phyloP scores from a whole-genome alignment of 2,329 filamentous ascomycete genomes.

The Fusarium sp. region DNA sequence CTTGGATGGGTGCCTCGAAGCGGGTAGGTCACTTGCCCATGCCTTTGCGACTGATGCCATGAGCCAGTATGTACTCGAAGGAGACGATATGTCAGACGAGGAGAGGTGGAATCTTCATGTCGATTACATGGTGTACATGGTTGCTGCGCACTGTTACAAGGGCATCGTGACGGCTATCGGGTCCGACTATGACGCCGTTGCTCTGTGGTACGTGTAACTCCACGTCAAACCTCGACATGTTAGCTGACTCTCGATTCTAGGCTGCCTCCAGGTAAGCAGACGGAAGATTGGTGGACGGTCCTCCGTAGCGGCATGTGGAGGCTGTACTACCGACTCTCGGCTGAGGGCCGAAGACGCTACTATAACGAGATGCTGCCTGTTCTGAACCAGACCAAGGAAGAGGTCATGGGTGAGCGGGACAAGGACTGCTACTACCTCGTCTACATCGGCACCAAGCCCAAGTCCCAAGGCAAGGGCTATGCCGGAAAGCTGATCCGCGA shows the following conservation, averaged over 20 bases:
- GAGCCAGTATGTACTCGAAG: conserved; percentile 81
- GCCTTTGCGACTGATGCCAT: conserved; percentile 84
- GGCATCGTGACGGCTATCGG: conserved; percentile 83
- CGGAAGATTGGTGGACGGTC: conserved; percentile 81
- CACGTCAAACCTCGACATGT: background rate
- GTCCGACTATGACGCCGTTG: conserved; percentile 82
- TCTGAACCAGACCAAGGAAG: conserved; percentile 79
- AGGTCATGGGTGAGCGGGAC: conserved; percentile 78
- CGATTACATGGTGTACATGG: conserved; percentile 83
- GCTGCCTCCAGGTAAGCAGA: conserved; percentile 82
- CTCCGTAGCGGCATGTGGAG: conserved; percentile 85
- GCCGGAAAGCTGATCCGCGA: conserved; percentile 79
- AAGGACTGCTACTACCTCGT: conserved; percentile 84
- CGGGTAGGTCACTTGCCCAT: conserved; percentile 80
- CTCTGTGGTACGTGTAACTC: conserved; percentile 76
- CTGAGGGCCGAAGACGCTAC: conserved; percentile 81
- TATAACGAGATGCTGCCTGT: conserved; percentile 84
- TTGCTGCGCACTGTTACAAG: conserved; percentile 81
- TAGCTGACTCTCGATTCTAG: conserved; percentile 57
- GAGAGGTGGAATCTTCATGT: conserved; percentile 84
- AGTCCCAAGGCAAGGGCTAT: conserved; percentile 80
- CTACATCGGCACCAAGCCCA: conserved; percentile 84
- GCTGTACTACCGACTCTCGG: conserved; percentile 80
- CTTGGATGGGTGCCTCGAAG: conserved; percentile 79
- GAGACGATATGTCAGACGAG: conserved; percentile 78